phyloP scores from a whole-genome alignment of 2,329 filamentous ascomycete species.

The Fusarium chuoi region DNA sequence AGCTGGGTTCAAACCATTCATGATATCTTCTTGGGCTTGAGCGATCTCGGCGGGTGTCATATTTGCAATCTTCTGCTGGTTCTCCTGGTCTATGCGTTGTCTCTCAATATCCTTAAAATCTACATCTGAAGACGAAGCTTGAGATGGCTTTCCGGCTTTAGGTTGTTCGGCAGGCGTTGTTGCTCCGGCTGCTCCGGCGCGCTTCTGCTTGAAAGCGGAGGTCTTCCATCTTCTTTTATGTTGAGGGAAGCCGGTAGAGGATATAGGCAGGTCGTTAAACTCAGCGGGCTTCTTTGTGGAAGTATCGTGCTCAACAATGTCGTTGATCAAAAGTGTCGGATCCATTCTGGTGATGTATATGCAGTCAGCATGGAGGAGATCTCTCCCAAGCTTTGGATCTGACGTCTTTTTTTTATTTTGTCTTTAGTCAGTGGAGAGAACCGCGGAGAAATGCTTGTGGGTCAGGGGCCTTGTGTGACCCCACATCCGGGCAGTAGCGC shows the following conservation, averaged over 20 bases:
- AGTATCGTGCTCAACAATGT: conserved; percentile 81
- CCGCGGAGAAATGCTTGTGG: conserved; percentile 38
- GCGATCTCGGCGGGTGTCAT: conserved; percentile 89
- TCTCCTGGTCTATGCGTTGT: conserved; percentile 83
- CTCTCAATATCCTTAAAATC: conserved; percentile 67
- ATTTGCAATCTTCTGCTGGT: conserved; percentile 73
- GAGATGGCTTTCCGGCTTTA: not conserved
- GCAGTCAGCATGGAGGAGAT: not conserved
- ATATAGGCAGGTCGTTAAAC: conserved; percentile 58
- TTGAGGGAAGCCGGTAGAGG: conserved; percentile 81
- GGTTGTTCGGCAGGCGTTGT: not conserved
- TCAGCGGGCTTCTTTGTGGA: conserved; percentile 69
- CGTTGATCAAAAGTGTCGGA: conserved; percentile 70
- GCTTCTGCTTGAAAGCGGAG: conserved; percentile 81
- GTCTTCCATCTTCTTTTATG: conserved; percentile 79
- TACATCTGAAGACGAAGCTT: not conserved
- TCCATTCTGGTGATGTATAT: conserved; percentile 46
- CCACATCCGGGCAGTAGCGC: conserved; percentile 32
- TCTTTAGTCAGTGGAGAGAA: conserved; percentile 20
- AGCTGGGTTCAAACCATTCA: conserved; percentile 78
- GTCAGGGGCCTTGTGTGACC: conserved; percentile 19
- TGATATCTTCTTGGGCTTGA: conserved; percentile 81
- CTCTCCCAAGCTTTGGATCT: conserved; percentile 15
- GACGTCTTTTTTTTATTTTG: conserved; percentile 32
- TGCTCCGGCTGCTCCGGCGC: conserved; percentile 34